A percentile compares a stretch with the other conserved stretches of the same genome.
phyloP scores from a whole-genome alignment of 2,329 filamentous ascomycete genomes.

The Paracorniculantispora psalliotae region DNA sequence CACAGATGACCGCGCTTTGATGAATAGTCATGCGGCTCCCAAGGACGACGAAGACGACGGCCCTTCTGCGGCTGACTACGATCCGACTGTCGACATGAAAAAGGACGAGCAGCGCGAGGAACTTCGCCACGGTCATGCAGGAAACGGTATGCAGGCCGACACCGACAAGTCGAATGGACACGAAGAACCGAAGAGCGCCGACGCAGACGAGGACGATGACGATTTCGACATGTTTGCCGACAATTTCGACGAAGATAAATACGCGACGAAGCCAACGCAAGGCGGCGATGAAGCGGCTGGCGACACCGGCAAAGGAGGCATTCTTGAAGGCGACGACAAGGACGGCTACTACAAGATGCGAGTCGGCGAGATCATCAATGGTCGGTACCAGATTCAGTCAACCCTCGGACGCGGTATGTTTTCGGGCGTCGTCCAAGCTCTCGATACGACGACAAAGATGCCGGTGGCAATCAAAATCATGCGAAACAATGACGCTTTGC shows the following conservation, averaged over 20 bases:
- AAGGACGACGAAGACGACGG: slow-evolving; percentile 55
- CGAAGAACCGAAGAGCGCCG: slow-evolving; percentile 37
- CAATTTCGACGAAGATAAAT: slow-evolving; percentile 65
- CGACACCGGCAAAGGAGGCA: slow-evolving; percentile 65
- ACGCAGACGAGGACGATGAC: slow-evolving; percentile 61
- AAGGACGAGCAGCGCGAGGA: slow-evolving; percentile 72
- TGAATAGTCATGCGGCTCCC: slow-evolving; percentile 51
- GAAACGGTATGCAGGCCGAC: slow-evolving; percentile 42
- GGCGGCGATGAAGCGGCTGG: slow-evolving; percentile 45
- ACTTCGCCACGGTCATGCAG: slow-evolving; percentile 53
- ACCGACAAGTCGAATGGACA: slow-evolving; percentile 24
- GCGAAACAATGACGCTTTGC: slow-evolving; percentile 88
- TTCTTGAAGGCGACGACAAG: slow-evolving; percentile 87
- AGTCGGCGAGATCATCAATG: slow-evolving; percentile 82
- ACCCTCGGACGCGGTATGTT: slow-evolving; percentile 93
- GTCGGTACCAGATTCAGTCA: slow-evolving; percentile 83
- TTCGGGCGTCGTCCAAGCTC: slow-evolving; percentile 87
- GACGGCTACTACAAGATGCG: slow-evolving; percentile 97
- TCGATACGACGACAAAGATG: slow-evolving; percentile 67
- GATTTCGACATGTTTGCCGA: slow-evolving; percentile 89
- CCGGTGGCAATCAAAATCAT: slow-evolving; percentile 97
- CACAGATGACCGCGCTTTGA: slow-evolving; percentile 61
- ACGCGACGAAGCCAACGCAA: slow-evolving; percentile 45
- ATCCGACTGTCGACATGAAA: slow-evolving; percentile 82
- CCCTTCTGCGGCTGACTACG: slow-evolving; percentile 89